Evolutionary conservation across 768 basidiomycete species (phyloP).

Genomic region (Postia placenta): DNA sequence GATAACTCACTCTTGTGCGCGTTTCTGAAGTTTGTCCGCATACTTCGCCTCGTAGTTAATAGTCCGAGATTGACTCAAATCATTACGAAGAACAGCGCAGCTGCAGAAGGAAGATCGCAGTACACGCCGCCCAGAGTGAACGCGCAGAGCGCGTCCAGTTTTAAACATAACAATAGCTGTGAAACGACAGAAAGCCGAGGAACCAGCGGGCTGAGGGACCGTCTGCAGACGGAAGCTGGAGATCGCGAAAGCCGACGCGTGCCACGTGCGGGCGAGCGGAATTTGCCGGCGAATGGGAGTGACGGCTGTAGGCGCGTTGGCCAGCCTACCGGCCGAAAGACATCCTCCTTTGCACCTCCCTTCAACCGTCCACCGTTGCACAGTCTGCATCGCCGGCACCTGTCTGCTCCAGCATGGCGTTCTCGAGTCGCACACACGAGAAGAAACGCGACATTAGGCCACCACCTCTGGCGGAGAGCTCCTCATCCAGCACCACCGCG

Average conservation of each 20-base stretch:
- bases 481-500: constrained; percentile 14
- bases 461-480: constrained; percentile 24
- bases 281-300: neutral
- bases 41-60: constrained; percentile 49
- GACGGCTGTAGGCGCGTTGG: neutral
- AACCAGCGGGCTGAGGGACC: neutral
- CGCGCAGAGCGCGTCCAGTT: too few relatives aligned
- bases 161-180: too few relatives aligned
- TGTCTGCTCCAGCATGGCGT: constrained; percentile 18
- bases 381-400: neutral
- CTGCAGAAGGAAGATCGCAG: neutral
- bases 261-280: neutral
- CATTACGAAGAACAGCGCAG: too few relatives aligned
- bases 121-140: too few relatives aligned
- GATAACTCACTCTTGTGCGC: constrained; percentile 55
- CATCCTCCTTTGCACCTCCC: neutral
- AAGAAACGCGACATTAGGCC: constrained; percentile 35
- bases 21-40: constrained; percentile 58
- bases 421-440: constrained; percentile 14
- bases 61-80: too few relatives aligned
- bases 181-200: too few relatives aligned
- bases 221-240: neutral
- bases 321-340: neutral
- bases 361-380: neutral
- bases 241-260: neutral